Percentiles rank a stretch among this genome's conserved stretches.
Evolutionary conservation across 2,329 filamentous ascomycete species (phyloP).

Genomic region (Fusarium longipes): DNA sequence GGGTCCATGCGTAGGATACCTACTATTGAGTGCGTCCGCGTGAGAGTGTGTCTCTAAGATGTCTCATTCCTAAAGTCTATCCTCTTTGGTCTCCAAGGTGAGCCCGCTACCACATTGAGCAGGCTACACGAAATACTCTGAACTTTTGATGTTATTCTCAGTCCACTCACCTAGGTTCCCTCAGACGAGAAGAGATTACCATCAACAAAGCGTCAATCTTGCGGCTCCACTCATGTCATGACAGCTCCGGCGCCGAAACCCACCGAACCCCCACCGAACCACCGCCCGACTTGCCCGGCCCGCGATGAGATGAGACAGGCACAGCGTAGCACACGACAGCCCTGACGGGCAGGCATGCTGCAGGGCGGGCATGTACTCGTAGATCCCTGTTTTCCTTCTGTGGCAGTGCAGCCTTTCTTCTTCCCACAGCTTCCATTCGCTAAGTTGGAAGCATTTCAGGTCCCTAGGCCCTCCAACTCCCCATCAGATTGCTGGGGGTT

Average conservation of each 20-base stretch:
- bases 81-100: conserved; percentile 4
- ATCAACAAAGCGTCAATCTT: conserved; percentile 28
- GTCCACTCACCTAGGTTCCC: conserved; percentile 26
- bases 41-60: conserved; percentile 1
- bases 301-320: conserved; percentile 25
- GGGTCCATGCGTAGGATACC: conserved; percentile 11
- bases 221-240: conserved; percentile 19
- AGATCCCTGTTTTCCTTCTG: conserved; percentile 25
- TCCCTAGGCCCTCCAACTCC: neutral
- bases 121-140: neutral
- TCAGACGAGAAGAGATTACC: conserved; percentile 24
- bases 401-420: conserved; percentile 36
- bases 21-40: conserved; percentile 7
- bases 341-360: conserved; percentile 4
- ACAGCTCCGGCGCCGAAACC: conserved; percentile 29
- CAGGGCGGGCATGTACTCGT: conserved; percentile 3
- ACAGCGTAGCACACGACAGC: conserved; percentile 23
- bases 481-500: neutral
- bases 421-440: conserved; percentile 12
- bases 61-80: conserved; percentile 5
- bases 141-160: conserved; percentile 26
- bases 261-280: conserved; percentile 11
- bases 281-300: conserved; percentile 33
- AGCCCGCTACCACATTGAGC: neutral
- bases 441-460: conserved; percentile 2